Base-by-base conservation (phyloP, 495 filamentous ascomycete species). In the Wilcoxina mikolae region DNA sequence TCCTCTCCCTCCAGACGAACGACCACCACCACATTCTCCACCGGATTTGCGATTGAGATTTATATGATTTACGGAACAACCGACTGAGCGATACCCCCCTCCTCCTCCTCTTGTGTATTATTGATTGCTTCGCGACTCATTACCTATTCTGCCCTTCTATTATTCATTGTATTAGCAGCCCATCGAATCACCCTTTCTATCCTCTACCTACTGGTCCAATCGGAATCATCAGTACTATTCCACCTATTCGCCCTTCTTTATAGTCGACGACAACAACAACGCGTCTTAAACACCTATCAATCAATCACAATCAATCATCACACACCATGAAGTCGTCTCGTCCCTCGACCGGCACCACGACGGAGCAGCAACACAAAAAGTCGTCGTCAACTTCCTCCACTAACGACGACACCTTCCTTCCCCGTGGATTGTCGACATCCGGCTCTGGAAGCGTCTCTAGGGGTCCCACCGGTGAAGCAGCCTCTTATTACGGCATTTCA, bases 401-500 rank as follows among this genome's bases (percentile, higher is more conserved):
- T 39, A 49, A 33, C 26, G 33, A 43, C 27, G 57, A 53, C 20
- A 33, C 42, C 44, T 61, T 53, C 44, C 38, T 51, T 38, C 54
- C 58, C 33, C 58, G 60, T 28, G 60, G 51, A 2, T 45, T 53
- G 27, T 42, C 59, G n/a, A 25, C 50, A 22, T 42, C 55, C 23
- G 54, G 51, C 43, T 51, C 27, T 22, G n/a, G 31, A 25, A 56
- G 51, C 43, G 23, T 20, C 12, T 41, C 38, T 11, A 41, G n/a
- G n/a, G n/a, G n/a, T n/a, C n/a, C 55, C 22, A 44, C 56, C 27
- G 56, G 53, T 7, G 60, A 53, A 50, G 20, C 53, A 11, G 57
- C 39, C 4, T 48, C 29, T n/a, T 63, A 64, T 44, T 64, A 60
- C 31, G 44, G 33, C 33, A 26, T 23, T 7, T 42, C 60, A 2